Evolutionary conservation across 169 alveolate genomes (phyloP).

Genomic region (Theileria sp.): DNA sequence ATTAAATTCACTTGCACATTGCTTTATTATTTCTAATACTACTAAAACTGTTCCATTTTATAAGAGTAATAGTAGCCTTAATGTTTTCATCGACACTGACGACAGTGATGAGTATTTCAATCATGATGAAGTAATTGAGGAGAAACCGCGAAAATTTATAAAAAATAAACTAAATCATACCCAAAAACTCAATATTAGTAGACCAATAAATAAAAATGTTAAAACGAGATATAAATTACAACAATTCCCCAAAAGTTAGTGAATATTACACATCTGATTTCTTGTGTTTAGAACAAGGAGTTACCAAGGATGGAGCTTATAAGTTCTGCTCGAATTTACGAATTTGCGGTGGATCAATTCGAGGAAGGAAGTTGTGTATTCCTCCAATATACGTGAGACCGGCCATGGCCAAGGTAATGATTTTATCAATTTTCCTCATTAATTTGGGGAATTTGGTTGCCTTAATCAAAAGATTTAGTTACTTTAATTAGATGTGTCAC

Average conservation of each 20-base stretch:
- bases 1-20: neutral
- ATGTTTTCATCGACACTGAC: neutral
- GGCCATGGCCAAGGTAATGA: conserved; percentile 68
- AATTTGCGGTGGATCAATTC: conserved; percentile 60
- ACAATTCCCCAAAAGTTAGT: conserved; percentile 38
- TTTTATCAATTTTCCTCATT: neutral
- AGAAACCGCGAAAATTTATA: neutral
- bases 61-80: neutral
- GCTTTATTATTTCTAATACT: neutral
- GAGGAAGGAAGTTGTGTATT: conserved; percentile 68
- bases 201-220: conserved; percentile 27
- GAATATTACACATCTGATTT: neutral
- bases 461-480: neutral
- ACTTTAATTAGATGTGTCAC: neutral
- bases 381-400: conserved; percentile 74
- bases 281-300: conserved; percentile 14
- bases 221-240: conserved; percentile 47
- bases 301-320: neutral
- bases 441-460: no score
- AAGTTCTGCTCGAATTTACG: conserved; percentile 38
- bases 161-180: neutral
- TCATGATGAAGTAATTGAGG: neutral
- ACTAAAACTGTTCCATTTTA: neutral
- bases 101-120: neutral
- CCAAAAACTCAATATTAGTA: conserved; percentile 13